Conservation (phyloP, 306 rosid species). For the Medicago lupulina region DNA sequence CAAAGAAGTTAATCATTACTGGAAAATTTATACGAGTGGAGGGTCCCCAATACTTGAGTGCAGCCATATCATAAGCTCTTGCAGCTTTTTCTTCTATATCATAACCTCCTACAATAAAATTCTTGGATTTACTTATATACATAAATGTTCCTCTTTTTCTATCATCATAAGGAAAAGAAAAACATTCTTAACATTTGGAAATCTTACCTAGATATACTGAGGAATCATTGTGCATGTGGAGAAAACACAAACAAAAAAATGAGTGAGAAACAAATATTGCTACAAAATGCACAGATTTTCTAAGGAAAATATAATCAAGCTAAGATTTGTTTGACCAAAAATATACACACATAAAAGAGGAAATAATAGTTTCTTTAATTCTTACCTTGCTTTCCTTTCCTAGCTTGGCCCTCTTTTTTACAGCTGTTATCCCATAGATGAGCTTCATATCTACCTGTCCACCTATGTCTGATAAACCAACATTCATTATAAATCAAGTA, state of each 20-base stretch:
- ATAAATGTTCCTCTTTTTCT: slow-evolving; percentile 35
- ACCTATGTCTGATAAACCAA: slow-evolving; percentile 72
- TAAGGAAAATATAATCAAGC: slow-evolving; percentile 18
- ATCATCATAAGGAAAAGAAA: slow-evolving; percentile 23
- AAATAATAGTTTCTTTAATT: background rate
- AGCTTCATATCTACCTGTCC: slow-evolving; percentile 98
- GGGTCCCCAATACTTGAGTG: slow-evolving; percentile 98
- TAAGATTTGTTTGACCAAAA: slow-evolving; percentile 38
- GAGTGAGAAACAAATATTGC: slow-evolving; percentile 33
- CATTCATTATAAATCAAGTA: slow-evolving; percentile 38
- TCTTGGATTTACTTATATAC: slow-evolving; percentile 46
- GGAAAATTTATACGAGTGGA: slow-evolving; percentile 90
- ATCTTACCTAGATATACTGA: slow-evolving; percentile 89
- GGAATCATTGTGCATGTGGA: slow-evolving; percentile 38
- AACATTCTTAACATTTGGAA: slow-evolving; percentile 5
- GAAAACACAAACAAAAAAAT: slow-evolving; percentile 20
- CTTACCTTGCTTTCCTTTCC: slow-evolving; percentile 96
- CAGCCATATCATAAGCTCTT: slow-evolving; percentile 93
- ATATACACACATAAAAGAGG: background rate
- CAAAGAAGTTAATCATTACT: slow-evolving; percentile 47
- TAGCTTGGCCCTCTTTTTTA: slow-evolving; percentile 93
- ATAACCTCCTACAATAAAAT: slow-evolving; percentile 75
- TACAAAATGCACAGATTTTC: slow-evolving; percentile 28
- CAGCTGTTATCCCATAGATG: slow-evolving; percentile 95
- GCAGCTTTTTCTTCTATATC: slow-evolving; percentile 97